A percentile compares a stretch with the other conserved stretches of the same genome.
phyloP scores from a whole-genome alignment of 2,329 filamentous ascomycete genomes.

The Cordyceps cicadae region DNA sequence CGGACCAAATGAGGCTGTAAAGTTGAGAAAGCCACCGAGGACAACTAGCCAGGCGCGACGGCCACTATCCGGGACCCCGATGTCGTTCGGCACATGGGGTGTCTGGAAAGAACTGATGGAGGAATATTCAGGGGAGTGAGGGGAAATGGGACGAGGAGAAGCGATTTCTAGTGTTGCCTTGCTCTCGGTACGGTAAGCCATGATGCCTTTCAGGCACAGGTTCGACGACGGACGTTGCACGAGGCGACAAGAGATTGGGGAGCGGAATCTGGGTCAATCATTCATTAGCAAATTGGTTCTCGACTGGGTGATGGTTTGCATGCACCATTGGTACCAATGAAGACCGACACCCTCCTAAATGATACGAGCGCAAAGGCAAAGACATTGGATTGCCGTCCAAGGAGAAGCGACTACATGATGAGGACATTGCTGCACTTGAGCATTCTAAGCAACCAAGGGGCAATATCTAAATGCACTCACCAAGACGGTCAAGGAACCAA shows the following conservation, averaged over 20 bases:
- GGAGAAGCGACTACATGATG: no score
- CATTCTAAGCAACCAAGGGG: neutral
- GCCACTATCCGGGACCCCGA: constrained; percentile 19
- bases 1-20: constrained; percentile 22
- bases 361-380: neutral
- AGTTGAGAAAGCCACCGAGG: constrained; percentile 23
- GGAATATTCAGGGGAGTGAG: neutral
- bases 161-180: neutral
- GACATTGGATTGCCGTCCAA: neutral
- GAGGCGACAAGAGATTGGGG: neutral
- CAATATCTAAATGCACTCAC: neutral
- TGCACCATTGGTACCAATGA: neutral
- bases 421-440: neutral
- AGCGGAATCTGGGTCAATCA: neutral
- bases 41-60: constrained; percentile 25
- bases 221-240: neutral
- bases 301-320: neutral
- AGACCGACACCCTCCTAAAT: neutral
- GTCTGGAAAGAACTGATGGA: neutral
- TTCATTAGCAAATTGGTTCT: neutral
- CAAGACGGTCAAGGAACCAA: neutral
- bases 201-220: neutral
- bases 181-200: neutral
- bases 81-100: neutral
- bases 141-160: constrained; percentile 9